Evolutionary conservation across 306 rosid species (phyloP).

Genomic region (Pterocarpus santalinus): DNA sequence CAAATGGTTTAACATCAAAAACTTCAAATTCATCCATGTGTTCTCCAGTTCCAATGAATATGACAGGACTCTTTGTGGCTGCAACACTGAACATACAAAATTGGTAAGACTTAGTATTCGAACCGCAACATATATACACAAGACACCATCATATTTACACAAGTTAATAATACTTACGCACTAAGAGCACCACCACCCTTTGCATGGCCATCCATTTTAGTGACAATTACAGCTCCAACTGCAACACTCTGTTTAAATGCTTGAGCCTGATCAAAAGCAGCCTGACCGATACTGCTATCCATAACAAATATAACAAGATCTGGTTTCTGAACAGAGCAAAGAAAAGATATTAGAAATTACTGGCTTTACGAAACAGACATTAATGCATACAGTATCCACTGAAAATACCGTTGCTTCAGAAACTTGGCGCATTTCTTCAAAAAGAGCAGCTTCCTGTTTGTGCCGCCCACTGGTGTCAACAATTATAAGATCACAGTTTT

Average conservation of each 20-base stretch:
- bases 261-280: slow-evolving; percentile 90
- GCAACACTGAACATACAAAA: slow-evolving; percentile 69
- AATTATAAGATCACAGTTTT: slow-evolving; percentile 83
- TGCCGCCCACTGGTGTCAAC: slow-evolving; percentile 94
- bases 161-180: slow-evolving; percentile 64
- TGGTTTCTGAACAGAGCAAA: slow-evolving; percentile 68
- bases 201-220: slow-evolving; percentile 92
- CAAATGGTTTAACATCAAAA: slow-evolving; percentile 88
- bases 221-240: slow-evolving; percentile 87
- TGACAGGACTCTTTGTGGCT: slow-evolving; percentile 90
- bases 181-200: slow-evolving; percentile 95
- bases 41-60: slow-evolving; percentile 88
- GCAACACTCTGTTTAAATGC: slow-evolving; percentile 85
- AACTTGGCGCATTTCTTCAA: slow-evolving; percentile 96
- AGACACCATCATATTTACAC: slow-evolving; percentile 9
- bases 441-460: slow-evolving; percentile 89
- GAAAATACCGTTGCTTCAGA: slow-evolving; percentile 85
- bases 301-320: slow-evolving; percentile 91
- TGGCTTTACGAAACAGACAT: neutral
- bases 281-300: slow-evolving; percentile 95
- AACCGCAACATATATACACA: neutral
- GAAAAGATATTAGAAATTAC: slow-evolving; percentile 41
- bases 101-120: slow-evolving; percentile 30
- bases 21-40: slow-evolving; percentile 92
- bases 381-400: slow-evolving; percentile 28